A percentile compares a stretch with the other conserved stretches of the same genome.
Conservation (phyloP, 768 basidiomycete genomes). For the Paxillus ammoniavirescens region DNA sequence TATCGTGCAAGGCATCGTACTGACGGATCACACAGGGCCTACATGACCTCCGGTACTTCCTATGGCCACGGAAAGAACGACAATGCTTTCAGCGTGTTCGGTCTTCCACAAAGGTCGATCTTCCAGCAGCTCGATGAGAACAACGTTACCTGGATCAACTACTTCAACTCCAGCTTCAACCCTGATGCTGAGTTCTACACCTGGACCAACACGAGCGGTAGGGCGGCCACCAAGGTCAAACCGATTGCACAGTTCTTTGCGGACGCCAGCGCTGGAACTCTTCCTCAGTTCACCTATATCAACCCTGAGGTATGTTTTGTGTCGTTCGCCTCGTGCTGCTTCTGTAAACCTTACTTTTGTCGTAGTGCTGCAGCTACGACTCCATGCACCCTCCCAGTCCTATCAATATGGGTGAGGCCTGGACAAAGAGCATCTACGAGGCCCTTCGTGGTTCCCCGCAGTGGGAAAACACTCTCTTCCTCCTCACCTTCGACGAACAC, state of each 20-base stretch:
- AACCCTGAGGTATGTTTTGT: constrained; percentile 23
- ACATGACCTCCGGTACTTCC: constrained; percentile 27
- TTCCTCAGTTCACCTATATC: constrained; percentile 27
- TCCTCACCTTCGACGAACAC: constrained; percentile 27
- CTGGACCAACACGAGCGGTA: constrained; percentile 19
- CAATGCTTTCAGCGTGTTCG: constrained; percentile 12
- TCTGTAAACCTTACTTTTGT: neutral
- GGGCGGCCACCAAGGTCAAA: constrained; percentile 12
- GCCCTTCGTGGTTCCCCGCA: constrained; percentile 24
- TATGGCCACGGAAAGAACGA: constrained; percentile 23
- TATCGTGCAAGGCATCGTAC: neutral
- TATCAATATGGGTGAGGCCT: constrained; percentile 24
- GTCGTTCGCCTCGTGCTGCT: no score
- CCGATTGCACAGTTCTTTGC: constrained; percentile 17
- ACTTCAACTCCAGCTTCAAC: constrained; percentile 28
- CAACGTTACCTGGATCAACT: constrained; percentile 24
- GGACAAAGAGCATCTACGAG: constrained; percentile 23
- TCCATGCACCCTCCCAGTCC: constrained; percentile 29
- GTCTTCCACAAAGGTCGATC: constrained; percentile 26
- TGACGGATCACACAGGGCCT: constrained; percentile 10
- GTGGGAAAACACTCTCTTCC: constrained; percentile 19
- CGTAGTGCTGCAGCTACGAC: constrained; percentile 22
- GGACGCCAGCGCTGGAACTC: constrained; percentile 19
- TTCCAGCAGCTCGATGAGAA: constrained; percentile 27
- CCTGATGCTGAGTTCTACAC: constrained; percentile 22